Conservation (phyloP, 345 rosid species). For the Odontarrhena argentea region DNA sequence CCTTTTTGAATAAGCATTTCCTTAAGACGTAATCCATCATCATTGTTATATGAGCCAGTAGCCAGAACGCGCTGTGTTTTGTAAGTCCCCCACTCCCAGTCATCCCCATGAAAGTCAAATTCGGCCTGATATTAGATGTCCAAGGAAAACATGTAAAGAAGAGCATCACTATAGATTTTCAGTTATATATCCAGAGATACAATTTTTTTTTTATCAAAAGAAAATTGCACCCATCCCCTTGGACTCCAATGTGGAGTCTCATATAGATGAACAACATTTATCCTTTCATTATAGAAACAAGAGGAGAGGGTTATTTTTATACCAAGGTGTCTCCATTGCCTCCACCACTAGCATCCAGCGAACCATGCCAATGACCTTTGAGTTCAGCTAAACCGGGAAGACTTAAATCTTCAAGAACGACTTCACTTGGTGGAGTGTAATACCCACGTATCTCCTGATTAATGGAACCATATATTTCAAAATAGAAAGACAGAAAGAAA, state of each 20-base stretch:
- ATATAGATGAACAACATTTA: conserved; percentile 5
- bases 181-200: not conserved
- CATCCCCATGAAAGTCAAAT: conserved; percentile 96
- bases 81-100: conserved; percentile 99
- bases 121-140: conserved; percentile 66
- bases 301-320: conserved; percentile 16
- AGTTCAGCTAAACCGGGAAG: conserved; percentile 97
- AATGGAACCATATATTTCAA: conserved; percentile 29
- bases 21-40: conserved; percentile 92
- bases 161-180: conserved; percentile 7
- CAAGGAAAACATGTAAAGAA: conserved; percentile 14
- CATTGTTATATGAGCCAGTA: conserved; percentile 89
- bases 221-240: not conserved
- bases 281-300: conserved; percentile 22
- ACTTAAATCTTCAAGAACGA: conserved; percentile 69
- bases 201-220: not conserved
- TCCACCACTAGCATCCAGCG: conserved; percentile 98
- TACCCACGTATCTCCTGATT: conserved; percentile 72
- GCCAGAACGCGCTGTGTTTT: conserved; percentile 88
- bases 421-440: conserved; percentile 65
- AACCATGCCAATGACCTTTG: conserved; percentile 90
- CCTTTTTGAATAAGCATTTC: conserved; percentile 91
- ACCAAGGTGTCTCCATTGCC: conserved; percentile 99
- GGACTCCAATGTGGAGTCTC: conserved; percentile 17
- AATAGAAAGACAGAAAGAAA: conserved; percentile 23